A percentile compares a stretch with the other conserved stretches of the same genome.
These are phyloP conservation scores for Amanita rimosa DNA, from an alignment of 768 basidiomycete genomes.

Conservation along the genomic window DNA sequence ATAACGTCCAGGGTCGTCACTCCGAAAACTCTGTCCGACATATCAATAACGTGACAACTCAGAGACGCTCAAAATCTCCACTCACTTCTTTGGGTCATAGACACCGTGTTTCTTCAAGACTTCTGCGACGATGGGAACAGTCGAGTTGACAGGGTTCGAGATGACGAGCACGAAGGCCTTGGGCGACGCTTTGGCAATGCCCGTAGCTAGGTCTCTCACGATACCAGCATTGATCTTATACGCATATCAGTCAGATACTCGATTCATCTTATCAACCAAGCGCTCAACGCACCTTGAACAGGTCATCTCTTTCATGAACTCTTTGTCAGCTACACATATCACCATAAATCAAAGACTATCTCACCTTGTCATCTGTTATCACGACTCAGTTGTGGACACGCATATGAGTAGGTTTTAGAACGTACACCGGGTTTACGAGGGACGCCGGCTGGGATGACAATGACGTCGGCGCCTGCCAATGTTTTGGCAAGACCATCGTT, in stretches of 20 bases:
- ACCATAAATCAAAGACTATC: conserved; percentile 4
- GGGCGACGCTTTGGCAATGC: conserved; percentile 73
- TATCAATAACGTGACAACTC: neutral
- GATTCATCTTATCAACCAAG: neutral
- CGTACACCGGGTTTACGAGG: conserved; percentile 90
- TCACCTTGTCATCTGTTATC: conserved; percentile 41
- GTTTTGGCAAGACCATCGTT: conserved; percentile 77
- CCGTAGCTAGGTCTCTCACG: conserved; percentile 84
- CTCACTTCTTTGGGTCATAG: conserved; percentile 84
- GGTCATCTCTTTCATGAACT: conserved; percentile 58
- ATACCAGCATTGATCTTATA: conserved; percentile 96
- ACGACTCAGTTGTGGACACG: conserved; percentile 4
- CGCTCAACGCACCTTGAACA: conserved; percentile 70
- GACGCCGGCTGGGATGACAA: conserved; percentile 94
- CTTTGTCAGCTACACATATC: conserved; percentile 7
- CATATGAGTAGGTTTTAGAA: conserved; percentile 4
- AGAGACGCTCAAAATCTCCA: neutral
- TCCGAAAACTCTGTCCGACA: conserved; percentile 69
- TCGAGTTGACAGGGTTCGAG: conserved; percentile 99
- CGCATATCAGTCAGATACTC: neutral
- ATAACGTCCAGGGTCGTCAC: conserved; percentile 97
- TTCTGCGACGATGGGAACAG: conserved; percentile 93
- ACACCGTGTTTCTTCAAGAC: conserved; percentile 88
- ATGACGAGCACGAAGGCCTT: conserved; percentile 94
- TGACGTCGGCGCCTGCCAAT: conserved; percentile 77